Base-by-base conservation (phyloP, 768 basidiomycete genomes). In the Boletus rubroflammeus region DNA sequence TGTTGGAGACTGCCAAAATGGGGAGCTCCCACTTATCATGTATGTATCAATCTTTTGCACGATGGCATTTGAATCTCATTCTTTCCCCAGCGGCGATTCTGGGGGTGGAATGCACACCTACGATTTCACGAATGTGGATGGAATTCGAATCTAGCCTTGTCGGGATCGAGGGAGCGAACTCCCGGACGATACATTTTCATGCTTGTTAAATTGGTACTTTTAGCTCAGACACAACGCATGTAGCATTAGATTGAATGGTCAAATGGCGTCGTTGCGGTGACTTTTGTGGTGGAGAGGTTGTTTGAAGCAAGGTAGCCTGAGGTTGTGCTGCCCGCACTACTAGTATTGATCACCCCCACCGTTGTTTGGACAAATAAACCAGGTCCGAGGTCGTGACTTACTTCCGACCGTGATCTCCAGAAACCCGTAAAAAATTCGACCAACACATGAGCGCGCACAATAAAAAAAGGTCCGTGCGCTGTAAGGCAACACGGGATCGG, bases 1-100 rank as follows among this genome's bases (percentile, higher is more conserved):
- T 2, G 55, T 86, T 14, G 87, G 87, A 5, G 79, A 87, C 60
- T 66, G 70, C 8, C 77, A 68, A 50, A 67, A 71, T 28, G 77
- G 76, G 3, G 83, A 88, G 59, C 71, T 80, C 53, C 73, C 79
- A 6, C 71, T 90, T 2, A 71, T 90, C 51, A 77, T 86, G 86
- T 89, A 67, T 59, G 84, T 78, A 6, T 54, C 50, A 34, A 29
- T 21, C 44, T 46, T 13, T 25, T 38, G 46, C 53, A 34, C 32
- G 15, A 39, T 44, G 34, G 14, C 23, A 26, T 10, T 2, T n/a
- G n/a, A n/a, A 77, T 76, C 32, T 59, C 51, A 58, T 38, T 28
- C 45, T 45, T 47, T 42, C 11, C 38, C 11, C 42, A 81, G 81
- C 15, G 81, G 81, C 5, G 80, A 81, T 62, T 75, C 72, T 19